A percentile compares a stretch with the other conserved stretches of the same genome.
These are phyloP conservation scores for Fulvia fulva DNA, from an alignment of 2,329 filamentous ascomycete species.

Conservation along the genomic window DNA sequence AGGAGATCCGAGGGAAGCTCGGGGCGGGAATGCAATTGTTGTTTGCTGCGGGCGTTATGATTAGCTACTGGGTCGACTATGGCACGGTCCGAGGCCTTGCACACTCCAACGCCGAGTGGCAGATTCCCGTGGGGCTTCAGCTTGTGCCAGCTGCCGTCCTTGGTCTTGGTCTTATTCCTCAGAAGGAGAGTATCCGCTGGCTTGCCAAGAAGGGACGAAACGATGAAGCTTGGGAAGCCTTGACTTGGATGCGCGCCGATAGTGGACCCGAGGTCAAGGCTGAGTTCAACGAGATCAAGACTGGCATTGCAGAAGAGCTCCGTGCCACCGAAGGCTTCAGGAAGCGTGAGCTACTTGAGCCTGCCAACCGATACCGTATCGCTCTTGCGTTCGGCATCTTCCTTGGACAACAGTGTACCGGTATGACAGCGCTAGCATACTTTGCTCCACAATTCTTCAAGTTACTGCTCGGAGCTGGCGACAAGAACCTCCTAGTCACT, in stretches of 20 bases:
- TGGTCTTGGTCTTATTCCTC: conserved; percentile 47
- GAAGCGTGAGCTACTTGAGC: conserved; percentile 43
- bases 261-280: conserved; percentile 31
- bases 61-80: conserved; percentile 54
- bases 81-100: conserved; percentile 38
- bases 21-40: conserved; percentile 52
- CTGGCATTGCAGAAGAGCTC: conserved; percentile 45
- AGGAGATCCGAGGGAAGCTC: conserved; percentile 46
- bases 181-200: conserved; percentile 52
- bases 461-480: conserved; percentile 46
- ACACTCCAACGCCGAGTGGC: conserved; percentile 48
- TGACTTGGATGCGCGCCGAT: conserved; percentile 52
- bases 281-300: conserved; percentile 51
- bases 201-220: conserved; percentile 45
- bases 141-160: conserved; percentile 48
- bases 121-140: conserved; percentile 53
- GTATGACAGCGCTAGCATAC: conserved; percentile 53
- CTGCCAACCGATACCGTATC: conserved; percentile 44
- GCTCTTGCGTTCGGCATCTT: conserved; percentile 48
- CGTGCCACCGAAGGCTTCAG: conserved; percentile 37
- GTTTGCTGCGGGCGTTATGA: conserved; percentile 48
- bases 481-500: conserved; percentile 47
- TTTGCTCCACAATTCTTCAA: conserved; percentile 55
- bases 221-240: conserved; percentile 46
- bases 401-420: conserved; percentile 52